Evolutionary conservation across 108 stramenopile genomes (phyloP), one percentile per base, ranked within the genome.

Genomic region (Chaetoceros muelleri): DNA sequence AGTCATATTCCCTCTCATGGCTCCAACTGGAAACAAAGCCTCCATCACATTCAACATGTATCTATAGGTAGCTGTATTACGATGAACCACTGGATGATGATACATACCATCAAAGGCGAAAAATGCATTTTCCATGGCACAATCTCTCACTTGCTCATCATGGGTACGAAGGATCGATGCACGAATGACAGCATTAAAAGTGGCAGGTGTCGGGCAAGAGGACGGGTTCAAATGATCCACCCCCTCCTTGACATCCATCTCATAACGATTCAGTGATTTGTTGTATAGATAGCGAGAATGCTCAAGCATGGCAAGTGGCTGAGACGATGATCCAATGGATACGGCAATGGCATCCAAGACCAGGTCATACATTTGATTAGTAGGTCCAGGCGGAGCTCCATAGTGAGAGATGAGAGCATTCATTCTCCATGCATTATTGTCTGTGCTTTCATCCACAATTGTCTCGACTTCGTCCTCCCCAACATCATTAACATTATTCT

Each of bases 371-470:
- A 54, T 54, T 3, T 26, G 3, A 19, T 19, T 54, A 29, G 53
- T 26, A 3, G 53, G 53, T 3, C 53, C 53, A 29, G 53, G 53
- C 20, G 53, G 18, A 29, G 53, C 53, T 2, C 53, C 53, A 24
- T 49, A 54, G 18, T 29, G 20, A 54, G 22, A 7, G 8, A 30
- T 17, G 25, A 54, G 28, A 18, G 53, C 18, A 18, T 22, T 26
- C 19, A 28, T 28, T 22, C 25, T 28, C 26, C 53, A 30, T 18
- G 28, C 28, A 18, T n/a, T 7, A 3, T 10, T 18, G 21, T 26
- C 26, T 28, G 16, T 26, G 17, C 18, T 7, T 26, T 26, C 49
- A 16, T 51, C 49, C 5, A 51, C 10, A 26, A 5, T 26, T 8
- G 5, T 16, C 10, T 26, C 49, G 10, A 10, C 10, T 10, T 26